phyloP scores from a whole-genome alignment of 2,329 filamentous ascomycete genomes.

The Trichoderma arundinaceum region DNA sequence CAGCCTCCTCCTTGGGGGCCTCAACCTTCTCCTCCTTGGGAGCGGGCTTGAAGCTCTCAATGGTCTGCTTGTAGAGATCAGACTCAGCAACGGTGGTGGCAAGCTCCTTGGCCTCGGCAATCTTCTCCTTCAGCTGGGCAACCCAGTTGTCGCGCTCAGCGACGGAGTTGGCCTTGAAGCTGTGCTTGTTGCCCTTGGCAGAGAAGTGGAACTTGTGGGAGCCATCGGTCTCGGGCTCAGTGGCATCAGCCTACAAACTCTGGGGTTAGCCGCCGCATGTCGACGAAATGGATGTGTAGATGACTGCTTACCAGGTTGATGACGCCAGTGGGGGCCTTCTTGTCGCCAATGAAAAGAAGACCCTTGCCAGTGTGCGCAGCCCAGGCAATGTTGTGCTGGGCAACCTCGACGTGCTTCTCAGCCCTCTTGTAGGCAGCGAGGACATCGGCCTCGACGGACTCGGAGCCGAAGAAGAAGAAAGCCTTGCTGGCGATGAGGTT shows the following conservation, averaged over 20 bases:
- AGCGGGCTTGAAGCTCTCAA: constrained; percentile 70
- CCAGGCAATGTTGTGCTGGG: constrained; percentile 85
- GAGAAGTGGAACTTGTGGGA: constrained; percentile 84
- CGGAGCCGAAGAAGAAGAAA: constrained; percentile 85
- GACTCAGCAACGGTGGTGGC: constrained; percentile 74
- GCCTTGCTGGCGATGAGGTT: constrained; percentile 90
- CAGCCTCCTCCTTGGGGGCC: constrained; percentile 35
- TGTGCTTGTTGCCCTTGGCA: constrained; percentile 86
- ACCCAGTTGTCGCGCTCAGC: constrained; percentile 94
- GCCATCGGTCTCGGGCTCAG: constrained; percentile 77
- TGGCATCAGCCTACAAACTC: constrained; percentile 58
- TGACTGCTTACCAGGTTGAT: constrained; percentile 75
- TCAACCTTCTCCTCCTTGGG: constrained; percentile 43
- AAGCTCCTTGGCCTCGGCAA: constrained; percentile 82
- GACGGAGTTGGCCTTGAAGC: constrained; percentile 78
- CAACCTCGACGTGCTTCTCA: constrained; percentile 79
- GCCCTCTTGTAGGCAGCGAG: constrained; percentile 79
- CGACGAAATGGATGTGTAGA: background rate
- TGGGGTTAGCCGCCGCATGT: background rate
- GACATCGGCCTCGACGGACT: constrained; percentile 74
- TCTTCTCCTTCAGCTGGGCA: constrained; percentile 78
- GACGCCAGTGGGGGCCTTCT: constrained; percentile 78
- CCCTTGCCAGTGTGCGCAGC: constrained; percentile 93
- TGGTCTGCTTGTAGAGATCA: constrained; percentile 86
- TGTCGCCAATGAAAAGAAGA: constrained; percentile 89